Conservation (phyloP, 2,329 filamentous ascomycete genomes). For the Colletotrichum tanaceti region DNA sequence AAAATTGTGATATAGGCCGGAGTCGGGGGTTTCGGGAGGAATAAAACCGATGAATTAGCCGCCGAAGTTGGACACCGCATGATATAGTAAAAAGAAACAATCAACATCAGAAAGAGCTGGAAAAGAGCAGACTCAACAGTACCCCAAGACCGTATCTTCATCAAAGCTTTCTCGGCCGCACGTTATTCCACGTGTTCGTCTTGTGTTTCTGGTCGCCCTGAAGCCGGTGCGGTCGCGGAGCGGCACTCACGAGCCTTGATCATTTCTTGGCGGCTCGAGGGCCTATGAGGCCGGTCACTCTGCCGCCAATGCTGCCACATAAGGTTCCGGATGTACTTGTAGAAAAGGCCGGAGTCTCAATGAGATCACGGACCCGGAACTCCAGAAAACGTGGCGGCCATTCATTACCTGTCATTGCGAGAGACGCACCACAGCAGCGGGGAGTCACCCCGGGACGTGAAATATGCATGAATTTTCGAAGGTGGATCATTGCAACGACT, state of each 20-base stretch:
- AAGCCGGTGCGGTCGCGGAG: not conserved
- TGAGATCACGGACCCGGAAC: too few relatives aligned
- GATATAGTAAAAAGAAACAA: slow-evolving; percentile 38
- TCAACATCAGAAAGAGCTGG: slow-evolving; percentile 19
- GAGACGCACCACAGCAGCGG: not conserved
- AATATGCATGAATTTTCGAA: too few relatives aligned
- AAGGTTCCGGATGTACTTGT: not conserved
- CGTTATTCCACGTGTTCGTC: not conserved
- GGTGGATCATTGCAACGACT: not conserved
- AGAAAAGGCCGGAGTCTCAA: not conserved
- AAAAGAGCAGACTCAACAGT: not conserved
- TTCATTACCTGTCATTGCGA: too few relatives aligned
- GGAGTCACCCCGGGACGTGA: not conserved
- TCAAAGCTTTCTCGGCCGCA: not conserved
- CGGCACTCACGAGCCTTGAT: not conserved
- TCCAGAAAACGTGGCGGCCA: not conserved
- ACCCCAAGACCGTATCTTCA: too few relatives aligned
- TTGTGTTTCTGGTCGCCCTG: not conserved
- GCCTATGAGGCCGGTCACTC: not conserved
- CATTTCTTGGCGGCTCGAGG: not conserved
- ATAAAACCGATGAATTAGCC: too few relatives aligned
- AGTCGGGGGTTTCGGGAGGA: not conserved
- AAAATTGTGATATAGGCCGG: slow-evolving; percentile 35
- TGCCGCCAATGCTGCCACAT: not conserved
- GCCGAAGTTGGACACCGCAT: too few relatives aligned